phyloP scores from a whole-genome alignment of 306 rosid species.

The Dryas drummondii region DNA sequence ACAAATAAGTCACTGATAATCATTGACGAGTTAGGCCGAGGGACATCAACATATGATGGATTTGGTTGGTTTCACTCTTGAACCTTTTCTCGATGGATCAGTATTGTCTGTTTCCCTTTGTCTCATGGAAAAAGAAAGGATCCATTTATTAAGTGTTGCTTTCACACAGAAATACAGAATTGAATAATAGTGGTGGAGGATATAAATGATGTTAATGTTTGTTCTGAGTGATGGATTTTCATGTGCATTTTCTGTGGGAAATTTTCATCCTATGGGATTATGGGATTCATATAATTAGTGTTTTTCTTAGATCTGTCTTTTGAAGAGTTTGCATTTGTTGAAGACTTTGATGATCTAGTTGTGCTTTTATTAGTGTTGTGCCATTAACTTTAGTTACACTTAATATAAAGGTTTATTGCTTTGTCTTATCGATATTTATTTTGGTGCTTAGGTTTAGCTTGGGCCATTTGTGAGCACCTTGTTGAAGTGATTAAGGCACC shows the following conservation, averaged over 20 bases:
- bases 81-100: slow-evolving; percentile 24
- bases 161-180: neutral
- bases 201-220: neutral
- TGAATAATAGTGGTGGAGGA: neutral
- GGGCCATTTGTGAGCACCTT: slow-evolving; percentile 97
- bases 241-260: neutral
- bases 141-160: neutral
- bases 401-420: neutral
- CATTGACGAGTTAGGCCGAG: slow-evolving; percentile 97
- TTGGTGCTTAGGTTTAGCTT: slow-evolving; percentile 79
- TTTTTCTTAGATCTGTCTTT: neutral
- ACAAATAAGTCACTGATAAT: slow-evolving; percentile 87
- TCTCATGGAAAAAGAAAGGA: neutral
- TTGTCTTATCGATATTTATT: slow-evolving; percentile 24
- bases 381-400: neutral
- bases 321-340: neutral
- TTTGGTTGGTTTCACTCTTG: slow-evolving; percentile 67
- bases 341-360: slow-evolving; percentile 4
- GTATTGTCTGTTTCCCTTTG: slow-evolving; percentile 1
- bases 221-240: neutral
- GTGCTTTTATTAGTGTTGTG: neutral
- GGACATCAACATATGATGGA: slow-evolving; percentile 98
- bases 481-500: slow-evolving; percentile 89
- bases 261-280: neutral
- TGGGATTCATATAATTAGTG: neutral